Evolutionary conservation across 192 early-diverging fungal genomes (phyloP).

Genomic region (Coemansia sp.): DNA sequence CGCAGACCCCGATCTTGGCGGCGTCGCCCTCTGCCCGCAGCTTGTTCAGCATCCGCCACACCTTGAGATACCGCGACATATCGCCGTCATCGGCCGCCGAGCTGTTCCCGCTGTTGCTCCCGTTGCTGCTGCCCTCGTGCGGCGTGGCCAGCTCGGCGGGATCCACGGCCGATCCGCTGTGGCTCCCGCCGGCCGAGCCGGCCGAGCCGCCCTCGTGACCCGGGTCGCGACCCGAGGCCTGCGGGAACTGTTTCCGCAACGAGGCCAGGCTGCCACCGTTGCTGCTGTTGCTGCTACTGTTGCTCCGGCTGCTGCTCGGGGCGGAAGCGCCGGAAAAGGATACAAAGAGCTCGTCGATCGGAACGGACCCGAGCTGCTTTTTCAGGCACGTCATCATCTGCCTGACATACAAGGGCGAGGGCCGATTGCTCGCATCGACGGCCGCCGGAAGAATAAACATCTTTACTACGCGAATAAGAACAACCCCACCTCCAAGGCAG

Average conservation of each 20-base stretch:
- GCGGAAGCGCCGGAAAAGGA: conserved; percentile 22
- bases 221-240: too few species aligned
- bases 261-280: neutral
- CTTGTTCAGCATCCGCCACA: conserved; percentile 21
- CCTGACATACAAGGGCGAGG: conserved; percentile 30
- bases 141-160: neutral
- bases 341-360: conserved; percentile 42
- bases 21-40: conserved; percentile 21
- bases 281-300: neutral
- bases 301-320: neutral
- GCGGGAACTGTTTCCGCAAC: neutral
- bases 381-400: conserved; percentile 32
- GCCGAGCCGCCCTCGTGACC: neutral
- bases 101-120: neutral
- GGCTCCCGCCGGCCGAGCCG: neutral
- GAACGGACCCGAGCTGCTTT: conserved; percentile 32
- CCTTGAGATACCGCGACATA: conserved; percentile 37
- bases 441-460: conserved; percentile 36
- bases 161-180: neutral
- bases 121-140: neutral
- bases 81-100: neutral
- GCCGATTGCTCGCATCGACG: conserved; percentile 24
- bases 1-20: conserved; percentile 34
- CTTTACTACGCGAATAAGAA: too few species aligned
- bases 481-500: too few species aligned